These are phyloP conservation scores for Sphaerulina populicola DNA, from an alignment of 2,329 filamentous ascomycete genomes.

Conservation along the genomic window DNA sequence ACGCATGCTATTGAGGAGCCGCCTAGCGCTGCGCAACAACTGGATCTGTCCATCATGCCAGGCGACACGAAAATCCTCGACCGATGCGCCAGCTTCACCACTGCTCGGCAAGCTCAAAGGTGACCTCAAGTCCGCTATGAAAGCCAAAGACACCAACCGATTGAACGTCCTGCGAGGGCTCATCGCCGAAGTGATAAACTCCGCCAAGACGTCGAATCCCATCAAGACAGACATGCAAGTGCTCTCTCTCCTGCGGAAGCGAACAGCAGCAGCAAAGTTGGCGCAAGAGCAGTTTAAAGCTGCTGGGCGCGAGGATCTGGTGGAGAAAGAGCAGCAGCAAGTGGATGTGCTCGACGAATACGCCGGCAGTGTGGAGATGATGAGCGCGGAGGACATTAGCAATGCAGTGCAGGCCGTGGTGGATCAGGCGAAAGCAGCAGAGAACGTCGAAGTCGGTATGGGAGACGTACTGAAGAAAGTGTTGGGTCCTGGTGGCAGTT, in stretches of 20 bases:
- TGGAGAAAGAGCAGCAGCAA: conserved; percentile 61
- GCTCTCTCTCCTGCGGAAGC: conserved; percentile 58
- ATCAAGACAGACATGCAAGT: conserved; percentile 63
- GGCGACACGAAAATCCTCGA: conserved; percentile 17
- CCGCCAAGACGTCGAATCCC: conserved; percentile 63
- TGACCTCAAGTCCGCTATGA: conserved; percentile 44
- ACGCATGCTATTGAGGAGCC: conserved; percentile 16
- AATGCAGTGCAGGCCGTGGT: conserved; percentile 47
- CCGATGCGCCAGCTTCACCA: conserved; percentile 29
- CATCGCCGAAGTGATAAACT: conserved; percentile 63
- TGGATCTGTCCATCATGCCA: conserved; percentile 26
- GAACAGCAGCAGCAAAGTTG: conserved; percentile 49
- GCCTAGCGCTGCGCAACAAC: conserved; percentile 8
- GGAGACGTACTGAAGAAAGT: conserved; percentile 58
- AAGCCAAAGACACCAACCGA: conserved; percentile 47
- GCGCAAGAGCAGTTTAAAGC: conserved; percentile 56
- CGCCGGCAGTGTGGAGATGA: conserved; percentile 49
- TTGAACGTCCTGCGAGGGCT: conserved; percentile 61
- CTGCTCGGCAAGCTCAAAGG: conserved; percentile 40
- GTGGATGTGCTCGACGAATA: conserved; percentile 59
- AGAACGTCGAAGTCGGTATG: conserved; percentile 45
- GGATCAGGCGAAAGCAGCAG: conserved; percentile 40
- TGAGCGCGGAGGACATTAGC: conserved; percentile 53
- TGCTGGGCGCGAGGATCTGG: conserved; percentile 60
- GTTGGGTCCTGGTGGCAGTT: conserved; percentile 41